Evolutionary conservation across 2,329 filamentous ascomycete species (phyloP).

Genomic region (Coniochaeta ligniaria): DNA sequence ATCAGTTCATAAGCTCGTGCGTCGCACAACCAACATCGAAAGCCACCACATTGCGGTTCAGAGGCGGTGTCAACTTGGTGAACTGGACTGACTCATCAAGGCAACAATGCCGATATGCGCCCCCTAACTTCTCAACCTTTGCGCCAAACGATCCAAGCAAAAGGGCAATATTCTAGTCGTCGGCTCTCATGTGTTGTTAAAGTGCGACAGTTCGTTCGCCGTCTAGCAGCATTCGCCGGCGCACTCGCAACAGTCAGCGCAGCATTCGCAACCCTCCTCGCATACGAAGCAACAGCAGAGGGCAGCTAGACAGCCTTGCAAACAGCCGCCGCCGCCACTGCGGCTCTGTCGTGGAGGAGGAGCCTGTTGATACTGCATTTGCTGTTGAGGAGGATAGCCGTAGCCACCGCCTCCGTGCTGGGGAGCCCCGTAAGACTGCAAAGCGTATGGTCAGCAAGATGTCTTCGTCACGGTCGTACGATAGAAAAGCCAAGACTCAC

Average conservation of each 20-base stretch:
- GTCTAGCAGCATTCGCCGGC: slow-evolving; percentile 26
- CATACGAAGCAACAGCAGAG: slow-evolving; percentile 44
- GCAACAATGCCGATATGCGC: background rate
- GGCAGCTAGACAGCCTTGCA: slow-evolving; percentile 37
- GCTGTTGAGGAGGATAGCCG: slow-evolving; percentile 35
- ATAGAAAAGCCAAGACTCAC: slow-evolving; percentile 21
- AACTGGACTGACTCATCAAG: background rate
- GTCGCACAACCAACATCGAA: background rate
- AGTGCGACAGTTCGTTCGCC: background rate
- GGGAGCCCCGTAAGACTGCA: slow-evolving; percentile 29
- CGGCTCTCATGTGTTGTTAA: background rate
- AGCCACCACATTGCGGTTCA: background rate
- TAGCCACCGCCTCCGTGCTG: slow-evolving; percentile 14
- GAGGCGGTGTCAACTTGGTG: background rate
- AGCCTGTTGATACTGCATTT: slow-evolving; percentile 39
- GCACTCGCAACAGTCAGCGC: slow-evolving; percentile 36
- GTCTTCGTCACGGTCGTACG: slow-evolving; percentile 1
- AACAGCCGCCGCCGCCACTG: slow-evolving; percentile 30
- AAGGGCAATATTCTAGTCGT: background rate
- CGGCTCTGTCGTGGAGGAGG: slow-evolving; percentile 26
- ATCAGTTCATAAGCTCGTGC: background rate
- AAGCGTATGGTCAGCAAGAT: slow-evolving; percentile 8
- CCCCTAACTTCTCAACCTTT: background rate
- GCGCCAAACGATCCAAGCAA: background rate
- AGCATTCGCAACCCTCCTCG: slow-evolving; percentile 43